These are phyloP conservation scores for Kockovaella imperatae DNA, from an alignment of 768 basidiomycete species.

Conservation along the genomic window DNA sequence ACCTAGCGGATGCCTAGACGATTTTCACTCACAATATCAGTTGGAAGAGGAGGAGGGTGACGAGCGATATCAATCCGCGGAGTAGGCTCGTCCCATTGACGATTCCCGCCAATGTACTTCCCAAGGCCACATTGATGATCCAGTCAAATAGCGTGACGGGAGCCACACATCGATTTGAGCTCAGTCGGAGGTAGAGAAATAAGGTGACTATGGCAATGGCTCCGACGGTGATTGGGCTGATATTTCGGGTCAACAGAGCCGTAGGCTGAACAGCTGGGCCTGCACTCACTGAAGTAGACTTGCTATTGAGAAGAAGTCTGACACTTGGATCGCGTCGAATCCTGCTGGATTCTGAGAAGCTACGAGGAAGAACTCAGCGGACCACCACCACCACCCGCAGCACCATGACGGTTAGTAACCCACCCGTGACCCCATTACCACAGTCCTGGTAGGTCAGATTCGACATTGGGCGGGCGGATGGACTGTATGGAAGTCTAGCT, in stretches of 20 bases:
- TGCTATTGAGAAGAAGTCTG: constrained; percentile 12
- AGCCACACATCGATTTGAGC: constrained; percentile 12
- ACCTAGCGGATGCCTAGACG: background rate
- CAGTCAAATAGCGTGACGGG: constrained; percentile 18
- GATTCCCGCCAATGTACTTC: constrained; percentile 10
- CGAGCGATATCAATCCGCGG: constrained; percentile 8
- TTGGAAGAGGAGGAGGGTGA: constrained; percentile 10
- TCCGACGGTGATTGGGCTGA: constrained; percentile 11
- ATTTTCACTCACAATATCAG: constrained; percentile 9
- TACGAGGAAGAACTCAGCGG: too few species aligned
- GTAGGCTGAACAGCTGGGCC: too few species aligned
- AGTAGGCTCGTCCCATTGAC: constrained; percentile 13
- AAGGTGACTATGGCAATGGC: constrained; percentile 13
- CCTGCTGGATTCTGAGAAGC: too few species aligned
- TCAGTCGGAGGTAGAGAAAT: constrained; percentile 12
- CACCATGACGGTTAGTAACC: background rate
- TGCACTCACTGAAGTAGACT: too few species aligned
- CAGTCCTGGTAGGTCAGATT: background rate
- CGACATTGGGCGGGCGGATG: too few species aligned
- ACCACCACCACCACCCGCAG: too few species aligned
- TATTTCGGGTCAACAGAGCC: too few species aligned
- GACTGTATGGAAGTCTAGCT: too few species aligned
- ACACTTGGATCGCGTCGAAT: constrained; percentile 2
- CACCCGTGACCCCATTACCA: background rate
- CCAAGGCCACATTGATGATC: constrained; percentile 16